Evolutionary conservation across 2,329 filamentous ascomycete species (phyloP), one percentile per base, ranked within the genome.

Genomic region (Arthrobotrys megalospora): DNA sequence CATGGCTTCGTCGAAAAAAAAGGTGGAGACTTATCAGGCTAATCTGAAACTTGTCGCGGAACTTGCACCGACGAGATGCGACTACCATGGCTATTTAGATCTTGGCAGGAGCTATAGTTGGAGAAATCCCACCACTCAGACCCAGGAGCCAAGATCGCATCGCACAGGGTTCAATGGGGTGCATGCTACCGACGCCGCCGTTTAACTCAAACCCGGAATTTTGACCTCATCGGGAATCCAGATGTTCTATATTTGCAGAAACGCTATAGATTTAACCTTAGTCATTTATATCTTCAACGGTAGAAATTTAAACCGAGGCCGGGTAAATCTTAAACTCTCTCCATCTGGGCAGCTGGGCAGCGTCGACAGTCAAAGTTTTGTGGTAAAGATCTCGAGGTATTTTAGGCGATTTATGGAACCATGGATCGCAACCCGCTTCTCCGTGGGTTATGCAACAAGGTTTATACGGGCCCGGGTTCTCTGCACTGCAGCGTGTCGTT

Each of bases 371-470:
- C 28, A 19, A 38, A 8, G n/a, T 19, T 41, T 38, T 69, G 1
- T 43, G 7, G n/a, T 32, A 48, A 11, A 24, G 24, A 38, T 21
- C n/a, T 14, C 11, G 16, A 45, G 32, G 36, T 58, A 34, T 45
- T 36, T 65, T 66, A 73, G 60, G 62, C 69, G 69, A 73, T 24
- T 2, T 24, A 45, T 21, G 1, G 21, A 66, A 66, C 69, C 69
- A 73, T 73, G 69, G 69, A 66, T 66, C 24, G 38, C 2, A 58
- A 66, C 50, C 69, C 69, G 69, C 69, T 16, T 73, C 21, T 66
- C 69, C 69, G 62, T 53, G 43, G 47, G 32, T 43, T 36, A 58
- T 45, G 50, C 50, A 43, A 47, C 36, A 55, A 48, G 65, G 55
- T 41, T 60, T 12, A 11, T 14, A 21, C 28, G n/a, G 28, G 50